A percentile compares a stretch with the other conserved stretches of the same genome.
phyloP scores from a whole-genome alignment of 1,284 basidiomycete genomes.

The Cutaneotrichosporon mucoides region DNA sequence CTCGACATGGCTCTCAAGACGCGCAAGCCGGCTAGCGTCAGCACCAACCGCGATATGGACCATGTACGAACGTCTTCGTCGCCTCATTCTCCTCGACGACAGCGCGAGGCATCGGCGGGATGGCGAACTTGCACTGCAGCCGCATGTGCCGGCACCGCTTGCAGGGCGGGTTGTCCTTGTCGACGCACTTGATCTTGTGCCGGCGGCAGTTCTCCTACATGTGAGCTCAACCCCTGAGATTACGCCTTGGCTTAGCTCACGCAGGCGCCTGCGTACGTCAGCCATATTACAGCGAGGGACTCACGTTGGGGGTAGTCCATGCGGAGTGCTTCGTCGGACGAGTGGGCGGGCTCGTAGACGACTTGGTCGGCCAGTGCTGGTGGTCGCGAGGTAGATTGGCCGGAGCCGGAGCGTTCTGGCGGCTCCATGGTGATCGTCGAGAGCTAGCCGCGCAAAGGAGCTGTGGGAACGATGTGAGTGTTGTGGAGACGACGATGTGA shows the following conservation, averaged over 20 bases:
- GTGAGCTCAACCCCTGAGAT: too few species aligned
- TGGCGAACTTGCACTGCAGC: constrained; percentile 21
- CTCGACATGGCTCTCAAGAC: constrained; percentile 16
- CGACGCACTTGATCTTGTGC: constrained; percentile 27
- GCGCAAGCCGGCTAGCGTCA: constrained; percentile 11
- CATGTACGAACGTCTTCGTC: not conserved
- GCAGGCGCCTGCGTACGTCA: not conserved
- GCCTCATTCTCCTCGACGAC: constrained; percentile 8
- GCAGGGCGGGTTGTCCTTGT: constrained; percentile 28
- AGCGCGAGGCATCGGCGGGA: constrained; percentile 22
- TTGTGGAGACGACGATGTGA: too few species aligned
- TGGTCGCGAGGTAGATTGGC: too few species aligned
- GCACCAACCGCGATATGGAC: not conserved
- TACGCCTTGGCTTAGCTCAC: too few species aligned
- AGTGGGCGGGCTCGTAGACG: too few species aligned
- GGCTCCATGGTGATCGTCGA: too few species aligned
- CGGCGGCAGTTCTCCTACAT: constrained; percentile 20
- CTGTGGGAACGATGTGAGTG: too few species aligned
- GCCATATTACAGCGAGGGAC: too few species aligned
- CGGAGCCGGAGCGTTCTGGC: too few species aligned
- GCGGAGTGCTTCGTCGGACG: too few species aligned
- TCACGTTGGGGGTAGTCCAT: not conserved
- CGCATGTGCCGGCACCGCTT: constrained; percentile 24
- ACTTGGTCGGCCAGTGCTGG: too few species aligned
- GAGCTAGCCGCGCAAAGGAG: too few species aligned